Base-by-base conservation (phyloP, 768 basidiomycete species). In the Lepiota venenata region DNA sequence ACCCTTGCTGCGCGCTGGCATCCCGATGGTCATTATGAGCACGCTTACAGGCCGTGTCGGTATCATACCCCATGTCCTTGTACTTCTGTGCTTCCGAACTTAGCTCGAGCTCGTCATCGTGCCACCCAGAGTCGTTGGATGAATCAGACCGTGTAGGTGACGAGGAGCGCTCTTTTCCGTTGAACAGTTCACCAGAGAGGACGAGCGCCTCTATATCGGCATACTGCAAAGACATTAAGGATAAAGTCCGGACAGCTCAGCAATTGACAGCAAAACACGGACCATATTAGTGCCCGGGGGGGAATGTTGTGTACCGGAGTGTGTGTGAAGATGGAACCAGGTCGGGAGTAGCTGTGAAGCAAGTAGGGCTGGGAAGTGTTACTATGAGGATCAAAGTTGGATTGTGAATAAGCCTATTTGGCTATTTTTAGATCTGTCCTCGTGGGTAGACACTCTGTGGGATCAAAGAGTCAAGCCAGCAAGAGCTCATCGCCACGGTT, bases 121-220 rank as follows among this genome's bases (percentile, higher is more conserved):
- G 77, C 81, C 81, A 82, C 52, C 76, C 77, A 32, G 71, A 56
- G 48, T 66, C 67, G 48, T 81, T 79, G 3, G 82, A 79, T 10
- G 87, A 84, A 12, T 78, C 77, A n/a, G 85, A 74, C 57, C 87
- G 80, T 11, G 71, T 68, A 2, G 90, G 88, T 2, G 89, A 89
- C 2, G 78, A 77, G 1, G 86, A 80, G 8, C 81, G 76, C 1
- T 72, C 68, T 14, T 68, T 55, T 3, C 77, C 75, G 39, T 78
- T 79, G 69, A 91, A 91, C 37, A 92, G 77, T 59, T 83, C 82
- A 38, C 91, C 91, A 12, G 91, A 91, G 39, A 90, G 82, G 42
- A 89, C 82, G 27, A 88, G 75, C 48, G 83, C 80, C 64, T 91
- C 88, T 48, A 91, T 78, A 63, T 85, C 76, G 32, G 66, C 72